Evolutionary conservation across 2,329 filamentous ascomycete species (phyloP).

Genomic region (Dactylonectria macrodidyma): DNA sequence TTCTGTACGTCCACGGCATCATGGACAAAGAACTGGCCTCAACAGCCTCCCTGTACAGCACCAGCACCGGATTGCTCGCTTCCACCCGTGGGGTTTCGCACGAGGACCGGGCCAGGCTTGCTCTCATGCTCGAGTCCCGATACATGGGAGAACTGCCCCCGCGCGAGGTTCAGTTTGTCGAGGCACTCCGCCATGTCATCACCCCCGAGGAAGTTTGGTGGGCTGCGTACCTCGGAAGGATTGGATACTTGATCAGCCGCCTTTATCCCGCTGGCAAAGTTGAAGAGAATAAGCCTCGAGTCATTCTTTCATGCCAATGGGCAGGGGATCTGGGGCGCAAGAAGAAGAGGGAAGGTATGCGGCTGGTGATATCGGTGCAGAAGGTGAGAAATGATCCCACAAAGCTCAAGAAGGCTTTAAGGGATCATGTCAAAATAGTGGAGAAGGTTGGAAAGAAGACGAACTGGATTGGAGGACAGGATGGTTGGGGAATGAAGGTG

Average conservation of each 20-base stretch:
- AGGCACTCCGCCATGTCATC: slow-evolving; percentile 26
- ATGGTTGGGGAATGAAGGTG: slow-evolving; percentile 34
- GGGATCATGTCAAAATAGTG: slow-evolving; percentile 31
- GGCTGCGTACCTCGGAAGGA: slow-evolving; percentile 31
- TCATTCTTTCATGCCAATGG: slow-evolving; percentile 32
- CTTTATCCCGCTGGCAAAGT: slow-evolving; percentile 27
- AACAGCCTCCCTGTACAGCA: slow-evolving; percentile 32
- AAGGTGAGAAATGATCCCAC: slow-evolving; percentile 30
- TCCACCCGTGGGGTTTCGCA: slow-evolving; percentile 30
- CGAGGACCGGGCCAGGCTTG: slow-evolving; percentile 31
- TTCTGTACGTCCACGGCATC: slow-evolving; percentile 29
- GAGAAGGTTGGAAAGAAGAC: slow-evolving; percentile 34
- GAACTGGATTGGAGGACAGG: slow-evolving; percentile 31
- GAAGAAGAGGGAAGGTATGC: slow-evolving; percentile 21
- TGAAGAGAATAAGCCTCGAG: slow-evolving; percentile 30
- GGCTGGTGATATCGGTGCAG: slow-evolving; percentile 29
- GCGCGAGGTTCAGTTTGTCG: slow-evolving; percentile 25
- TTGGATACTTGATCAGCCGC: slow-evolving; percentile 29
- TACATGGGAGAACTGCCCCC: slow-evolving; percentile 36
- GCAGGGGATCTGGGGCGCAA: slow-evolving; percentile 28
- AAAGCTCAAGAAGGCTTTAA: slow-evolving; percentile 28
- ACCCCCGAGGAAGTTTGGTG: slow-evolving; percentile 35
- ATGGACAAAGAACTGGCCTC: slow-evolving; percentile 36
- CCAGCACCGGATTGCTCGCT: slow-evolving; percentile 28
- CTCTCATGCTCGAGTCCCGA: slow-evolving; percentile 31